Evolutionary conservation across 495 filamentous ascomycete genomes (phyloP), one percentile per base, ranked within the genome.

Genomic region (Letharia lupina): DNA sequence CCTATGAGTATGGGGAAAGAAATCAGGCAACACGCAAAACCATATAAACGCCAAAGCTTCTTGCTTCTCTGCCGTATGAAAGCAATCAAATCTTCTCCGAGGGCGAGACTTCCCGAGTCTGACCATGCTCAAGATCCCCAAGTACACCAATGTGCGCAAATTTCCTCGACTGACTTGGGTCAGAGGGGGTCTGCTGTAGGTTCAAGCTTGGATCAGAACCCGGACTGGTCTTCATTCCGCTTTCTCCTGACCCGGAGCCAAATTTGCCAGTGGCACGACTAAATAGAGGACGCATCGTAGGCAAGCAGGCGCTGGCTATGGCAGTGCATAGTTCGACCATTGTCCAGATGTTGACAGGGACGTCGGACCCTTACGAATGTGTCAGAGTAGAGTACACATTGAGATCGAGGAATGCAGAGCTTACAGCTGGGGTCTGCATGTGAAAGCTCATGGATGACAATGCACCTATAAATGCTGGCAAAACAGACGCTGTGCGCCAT

Each of bases 261-360:
- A 47, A 10, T n/a, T 40, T 42, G 37, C 41, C n/a, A 13, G 5
- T 44, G 8, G 23, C 40, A 13, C 52, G 48, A 31, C 20, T 12
- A 54, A 72, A 73, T 7, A 74, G n/a, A 0, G 67, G 71, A 11
- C 65, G 59, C 33, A 71, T 64, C 13, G 71, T 72, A 9, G 76
- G 78, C 0, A 79, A 69, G 58, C 77, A 81, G 35, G 77, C 79
- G 66, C 77, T 79, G 18, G 79, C 71, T 11, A 81, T 74, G 52
- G 76, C 79, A 15, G 77, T 72, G 64, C 76, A 77, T 67, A 73
- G 73, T 70, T 83, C 81, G 68, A 79, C 69, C 18, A 74, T 72
- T 58, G 75, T 76, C 80, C 80, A 83, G 60, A 77, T 71, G 33
- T n/a, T 56, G 2, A 78, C 73, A 4, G 73, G 71, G 16, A 69